phyloP scores from a whole-genome alignment of 805 yeast genomes.

The Yarrowia osloensis region DNA sequence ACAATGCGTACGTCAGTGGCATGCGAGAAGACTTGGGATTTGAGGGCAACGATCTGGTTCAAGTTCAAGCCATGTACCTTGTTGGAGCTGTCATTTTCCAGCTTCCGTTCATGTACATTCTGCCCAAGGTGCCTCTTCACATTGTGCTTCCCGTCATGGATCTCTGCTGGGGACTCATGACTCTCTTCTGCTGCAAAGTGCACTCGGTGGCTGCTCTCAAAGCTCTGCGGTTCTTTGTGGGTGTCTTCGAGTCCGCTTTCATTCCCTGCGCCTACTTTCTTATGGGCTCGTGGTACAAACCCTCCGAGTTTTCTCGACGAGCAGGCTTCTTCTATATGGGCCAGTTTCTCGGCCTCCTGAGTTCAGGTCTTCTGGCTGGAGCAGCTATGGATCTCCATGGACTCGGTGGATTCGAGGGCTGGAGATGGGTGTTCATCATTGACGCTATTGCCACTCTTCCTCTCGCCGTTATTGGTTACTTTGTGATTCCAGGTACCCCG shows the following conservation, averaged over 20 bases:
- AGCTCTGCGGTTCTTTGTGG: slow-evolving; percentile 64
- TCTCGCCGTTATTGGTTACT: slow-evolving; percentile 57
- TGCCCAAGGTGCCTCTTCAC: slow-evolving; percentile 58
- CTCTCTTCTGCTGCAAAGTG: slow-evolving; percentile 56
- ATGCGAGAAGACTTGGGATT: slow-evolving; percentile 57
- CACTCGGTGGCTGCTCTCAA: slow-evolving; percentile 53
- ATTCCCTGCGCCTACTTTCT: slow-evolving; percentile 49
- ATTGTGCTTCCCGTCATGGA: slow-evolving; percentile 57
- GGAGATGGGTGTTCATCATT: slow-evolving; percentile 72
- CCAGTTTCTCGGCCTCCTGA: slow-evolving; percentile 59
- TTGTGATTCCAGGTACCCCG: slow-evolving; percentile 52
- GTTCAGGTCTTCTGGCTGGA: slow-evolving; percentile 62
- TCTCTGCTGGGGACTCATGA: slow-evolving; percentile 64
- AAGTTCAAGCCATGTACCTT: slow-evolving; percentile 57
- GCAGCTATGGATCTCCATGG: slow-evolving; percentile 52
- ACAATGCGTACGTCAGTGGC: slow-evolving; percentile 65
- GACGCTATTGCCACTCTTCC: slow-evolving; percentile 60
- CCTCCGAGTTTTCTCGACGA: slow-evolving; percentile 59
- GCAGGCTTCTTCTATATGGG: slow-evolving; percentile 61
- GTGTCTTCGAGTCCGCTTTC: slow-evolving; percentile 65
- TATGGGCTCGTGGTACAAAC: slow-evolving; percentile 56
- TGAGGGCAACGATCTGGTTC: slow-evolving; percentile 60
- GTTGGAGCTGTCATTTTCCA: slow-evolving; percentile 64
- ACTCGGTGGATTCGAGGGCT: slow-evolving; percentile 55
- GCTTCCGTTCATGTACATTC: slow-evolving; percentile 58